Evolutionary conservation across 2,329 filamentous ascomycete genomes (phyloP), one percentile per base, ranked within the genome.

Genomic region (Rugonectria rugulosa): DNA sequence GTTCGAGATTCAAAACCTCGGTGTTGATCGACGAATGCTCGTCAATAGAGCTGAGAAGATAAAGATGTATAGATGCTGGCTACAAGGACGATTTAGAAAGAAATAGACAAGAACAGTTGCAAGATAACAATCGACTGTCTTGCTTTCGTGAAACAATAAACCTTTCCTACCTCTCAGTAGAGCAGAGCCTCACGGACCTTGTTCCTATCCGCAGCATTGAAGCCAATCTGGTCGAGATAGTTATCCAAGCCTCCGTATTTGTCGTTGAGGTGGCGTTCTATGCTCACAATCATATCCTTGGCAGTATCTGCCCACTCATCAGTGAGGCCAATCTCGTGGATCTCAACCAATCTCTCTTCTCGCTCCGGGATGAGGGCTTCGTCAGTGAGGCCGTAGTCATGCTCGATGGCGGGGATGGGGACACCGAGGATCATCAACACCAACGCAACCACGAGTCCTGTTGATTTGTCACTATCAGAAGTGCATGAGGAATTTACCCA

Each of bases 1-100:
- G 51, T 92, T 98, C 66, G 85, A 92, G 43, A 78, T 97, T 41
- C 77, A 90, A 52, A 85, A 95, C 41, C 82, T 98, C 29, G 95
- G 89, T 21, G 83, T 94, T 51, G 95, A 99, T 72, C 87, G 92
- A 62, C 87, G 95, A 56, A 82, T 99, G 79, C 82, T 99, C 51
- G 92, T 99, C 52, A 99, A 99, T 73, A 86, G 95, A 62, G 91
- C 93, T 50, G 85, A 88, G 68, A 89, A 92, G 75, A 80, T 97
- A 43, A 99, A 98, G 77, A 99, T 99, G 95, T 98, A 98, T 75
- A 87, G 95, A 58, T 98, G 94, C 79, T 99, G 95, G 92, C 85
- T 96, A 72, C 91, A 96, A 74, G 91, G 90, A 24, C 85, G 87
- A 4, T 96, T 95, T 73, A 85, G 81, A 68, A 94, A 93, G 77